These are phyloP conservation scores for Solanum bulbocastanum DNA, from an alignment of 257 asterid genomes.

Conservation along the genomic window DNA sequence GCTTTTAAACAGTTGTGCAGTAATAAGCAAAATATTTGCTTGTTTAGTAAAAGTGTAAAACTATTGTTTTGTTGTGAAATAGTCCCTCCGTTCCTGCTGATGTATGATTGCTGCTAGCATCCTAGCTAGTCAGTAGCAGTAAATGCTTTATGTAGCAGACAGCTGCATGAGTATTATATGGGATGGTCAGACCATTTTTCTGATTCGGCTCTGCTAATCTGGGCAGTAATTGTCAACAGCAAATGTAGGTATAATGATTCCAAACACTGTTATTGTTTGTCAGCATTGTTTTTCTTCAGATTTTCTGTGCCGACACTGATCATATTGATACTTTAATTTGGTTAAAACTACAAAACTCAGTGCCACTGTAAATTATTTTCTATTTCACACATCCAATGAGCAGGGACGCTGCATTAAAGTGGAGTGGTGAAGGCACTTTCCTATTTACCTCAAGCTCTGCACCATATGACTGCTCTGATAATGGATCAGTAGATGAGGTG, in stretches of 20 bases:
- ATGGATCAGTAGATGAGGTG: slow-evolving; percentile 92
- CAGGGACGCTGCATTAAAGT: slow-evolving; percentile 79
- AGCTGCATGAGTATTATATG: not conserved
- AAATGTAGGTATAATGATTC: not conserved
- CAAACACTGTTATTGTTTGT: not conserved
- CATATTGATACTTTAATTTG: not conserved
- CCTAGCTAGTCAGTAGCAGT: not conserved
- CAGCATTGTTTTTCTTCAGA: not conserved
- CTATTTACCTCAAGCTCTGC: slow-evolving; percentile 95
- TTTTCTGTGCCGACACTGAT: not conserved
- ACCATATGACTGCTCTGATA: slow-evolving; percentile 77
- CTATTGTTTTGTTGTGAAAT: not conserved
- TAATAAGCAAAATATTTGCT: not conserved
- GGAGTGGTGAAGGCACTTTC: slow-evolving; percentile 96
- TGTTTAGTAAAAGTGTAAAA: not conserved
- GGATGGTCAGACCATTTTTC: not conserved
- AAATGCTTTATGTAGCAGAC: not conserved
- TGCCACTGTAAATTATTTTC: not conserved
- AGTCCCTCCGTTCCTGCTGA: not conserved
- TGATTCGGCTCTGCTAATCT: not conserved
- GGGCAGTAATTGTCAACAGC: not conserved
- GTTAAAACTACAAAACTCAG: not conserved
- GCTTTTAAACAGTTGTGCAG: not conserved
- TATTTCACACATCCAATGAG: not conserved
- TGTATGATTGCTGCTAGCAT: not conserved